Base-by-base conservation (phyloP, 2,329 filamentous ascomycete species). In the Rutstroemia sydowiana region DNA sequence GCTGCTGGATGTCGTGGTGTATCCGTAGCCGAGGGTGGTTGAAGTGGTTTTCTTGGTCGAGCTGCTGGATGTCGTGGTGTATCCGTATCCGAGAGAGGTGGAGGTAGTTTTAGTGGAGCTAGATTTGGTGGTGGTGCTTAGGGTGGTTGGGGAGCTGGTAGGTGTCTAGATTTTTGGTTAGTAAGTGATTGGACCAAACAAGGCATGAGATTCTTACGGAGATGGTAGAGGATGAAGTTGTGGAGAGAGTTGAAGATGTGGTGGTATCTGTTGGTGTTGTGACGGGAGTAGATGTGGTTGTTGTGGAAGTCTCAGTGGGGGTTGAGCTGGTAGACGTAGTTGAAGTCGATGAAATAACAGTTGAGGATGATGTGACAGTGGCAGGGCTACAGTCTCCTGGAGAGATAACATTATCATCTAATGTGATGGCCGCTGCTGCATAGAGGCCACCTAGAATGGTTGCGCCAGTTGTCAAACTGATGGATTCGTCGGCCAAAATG, bases 401-500 rank as follows among this genome's bases (percentile, higher is more conserved):
- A 14, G 14, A 23, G 14, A 56, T 36, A 4, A 11, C 5, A 23
- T 53, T 53, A 10, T 32, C 11, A 37, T 45, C 34, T 21, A 56
- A 31, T n/a, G 43, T 56, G 7, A 56, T 31, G 3, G 37, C 44
- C 23, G 36, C 54, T 13, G 26, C 32, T 7, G 46, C 54, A 31
- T 50, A 48, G 13, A 52, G 42, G 28, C 51, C 36, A 28, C 54
- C 51, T 40, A 36, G 13, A 5, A 39, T 11, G 2, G 16, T 14
- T 14, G 44, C 43, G 3, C 47, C 44, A 5, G 47, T 45, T 23
- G 9, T 23, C 5, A 48, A 45, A 23, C 37, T 56, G 8, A 56
- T 46, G 2, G 54, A 51, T 20, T 18, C 32, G 9, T 13, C 23
- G 6, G 54, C 51, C 37, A 53, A 23, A 30, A 56, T 53, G 7